Evolutionary conservation across 768 basidiomycete genomes (phyloP), one percentile per base, ranked within the genome.

Genomic region (Tricholoma saponaceum): DNA sequence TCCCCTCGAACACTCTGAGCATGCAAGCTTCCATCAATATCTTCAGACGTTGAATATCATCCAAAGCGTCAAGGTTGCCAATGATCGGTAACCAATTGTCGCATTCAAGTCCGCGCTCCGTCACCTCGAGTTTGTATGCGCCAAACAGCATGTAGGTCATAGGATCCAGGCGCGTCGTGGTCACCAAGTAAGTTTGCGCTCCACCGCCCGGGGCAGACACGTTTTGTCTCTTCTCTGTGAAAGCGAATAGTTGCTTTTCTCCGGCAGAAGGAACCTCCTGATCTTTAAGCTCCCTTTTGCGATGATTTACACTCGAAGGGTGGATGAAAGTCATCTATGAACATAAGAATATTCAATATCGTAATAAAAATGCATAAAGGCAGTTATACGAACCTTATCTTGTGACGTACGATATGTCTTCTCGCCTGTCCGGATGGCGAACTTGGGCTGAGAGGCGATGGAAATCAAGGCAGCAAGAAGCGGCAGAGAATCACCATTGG

Each of bases 111-210:
- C 93, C 92, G 16, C 82, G 79, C 37, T 84, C 81, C 0, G 83
- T 83, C 41, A 89, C 84, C 58, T 83, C 73, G 28, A 95, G 79
- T 51, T 86, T 81, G 69, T 92, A 85, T 0, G 93, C 94, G 5
- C 95, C 95, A 64, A 98, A 96, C 10, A 98, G 78, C 70, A 96
- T 79, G 69, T 95, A 96, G 4, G 87, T 87, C 79, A 98, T 78
- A 8, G 90, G 90, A 67, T 96, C 93, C 23, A 98, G 74, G 46
- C 86, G 85, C 0, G 92, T 95, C 12, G 92, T 94, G 32, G 81
- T 85, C 51, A 93, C 81, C 20, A 96, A 77, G 69, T 80, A 88
- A 51, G 83, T 92, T 64, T 86, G 83, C 3, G 86, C 74, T 14
- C 69, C 61, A 18, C 72, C 68, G 23, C 78, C 71, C 9, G 75